Evolutionary conservation across 495 filamentous ascomycete species (phyloP), one percentile per base, ranked within the genome.

Genomic region (Aspergillus sclerotiicarbonarius): DNA sequence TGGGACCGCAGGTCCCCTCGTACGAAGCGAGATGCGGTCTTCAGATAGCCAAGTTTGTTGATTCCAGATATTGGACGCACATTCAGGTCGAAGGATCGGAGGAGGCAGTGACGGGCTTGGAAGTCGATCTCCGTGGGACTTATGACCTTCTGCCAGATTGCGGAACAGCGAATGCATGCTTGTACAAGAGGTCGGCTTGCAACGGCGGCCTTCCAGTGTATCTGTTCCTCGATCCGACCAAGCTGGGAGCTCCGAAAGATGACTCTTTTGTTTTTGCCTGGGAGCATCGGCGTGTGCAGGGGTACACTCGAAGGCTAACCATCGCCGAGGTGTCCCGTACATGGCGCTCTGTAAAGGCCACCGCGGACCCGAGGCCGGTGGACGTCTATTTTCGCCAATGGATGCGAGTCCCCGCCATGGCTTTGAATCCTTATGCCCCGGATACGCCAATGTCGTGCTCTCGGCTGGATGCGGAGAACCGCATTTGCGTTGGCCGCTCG

Each of bases 241-340:
- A 73, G 37, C 69, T 77, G 10, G 77, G 79, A 4, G 54, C 70
- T 16, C 65, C 76, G 0, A 60, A 71, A 0, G 45, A 80, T 4
- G 89, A 93, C 66, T 63, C 64, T 1, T 92, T 84, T 62, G 83
- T 91, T 15, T 90, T 92, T 62, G 79, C 87, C 1, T 52, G 76
- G 7, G 73, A 83, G 8, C 79, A 76, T 46, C 61, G 73, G 1
- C 74, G 80, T 6, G 70, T 84, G 5, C 71, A 83, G 15, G 75
- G 76, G 13, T 82, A 87, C 35, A 80, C 86, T 50, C 58, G 72
- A 44, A 79, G 88, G 19, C 56, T 64, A 10, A 64, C 76, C 1
- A 59, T 86, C 46, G 77, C 83, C 12, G 71, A 76, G 51, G 51
- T 76, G 8, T 66, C 69, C 0, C 64, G 66, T 56, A 48, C 46